These are phyloP conservation scores for Sanghuangporus sanghuang DNA, from an alignment of 1,284 basidiomycete genomes.

Conservation along the genomic window DNA sequence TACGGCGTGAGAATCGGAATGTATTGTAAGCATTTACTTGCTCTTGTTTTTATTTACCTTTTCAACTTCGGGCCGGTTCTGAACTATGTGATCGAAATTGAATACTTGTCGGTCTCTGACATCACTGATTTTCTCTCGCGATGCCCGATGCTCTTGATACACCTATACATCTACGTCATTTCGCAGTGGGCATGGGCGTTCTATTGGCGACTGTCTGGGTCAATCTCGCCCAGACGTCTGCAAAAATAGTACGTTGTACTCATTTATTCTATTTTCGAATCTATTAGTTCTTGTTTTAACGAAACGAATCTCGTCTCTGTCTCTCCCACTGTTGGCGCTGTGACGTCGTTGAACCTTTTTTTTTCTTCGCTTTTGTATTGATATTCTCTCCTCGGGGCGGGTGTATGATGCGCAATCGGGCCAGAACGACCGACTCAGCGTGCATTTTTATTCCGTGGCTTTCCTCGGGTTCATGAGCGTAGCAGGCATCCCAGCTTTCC, in stretches of 20 bases:
- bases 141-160: not conserved
- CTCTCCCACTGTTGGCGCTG: not conserved
- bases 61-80: not conserved
- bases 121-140: not conserved
- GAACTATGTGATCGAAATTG: not conserved
- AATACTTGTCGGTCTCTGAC: not conserved
- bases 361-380: not conserved
- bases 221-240: constrained; percentile 33
- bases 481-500: constrained; percentile 45
- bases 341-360: not conserved
- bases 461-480: constrained; percentile 56
- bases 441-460: constrained; percentile 49
- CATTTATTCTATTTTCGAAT: not conserved
- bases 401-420: not conserved
- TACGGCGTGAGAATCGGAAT: constrained; percentile 59
- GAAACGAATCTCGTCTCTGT: not conserved
- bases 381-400: not conserved
- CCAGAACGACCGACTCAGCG: constrained; percentile 26
- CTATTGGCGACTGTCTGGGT: constrained; percentile 61
- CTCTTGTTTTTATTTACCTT: not conserved
- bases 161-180: not conserved
- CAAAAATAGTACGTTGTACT: constrained; percentile 27
- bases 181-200: constrained; percentile 41
- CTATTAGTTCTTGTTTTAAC: not conserved
- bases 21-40: constrained; percentile 39